Evolutionary conservation across 1,139 yeast genomes (phyloP).

Genomic region (Barnettozyma hawaiiensis): DNA sequence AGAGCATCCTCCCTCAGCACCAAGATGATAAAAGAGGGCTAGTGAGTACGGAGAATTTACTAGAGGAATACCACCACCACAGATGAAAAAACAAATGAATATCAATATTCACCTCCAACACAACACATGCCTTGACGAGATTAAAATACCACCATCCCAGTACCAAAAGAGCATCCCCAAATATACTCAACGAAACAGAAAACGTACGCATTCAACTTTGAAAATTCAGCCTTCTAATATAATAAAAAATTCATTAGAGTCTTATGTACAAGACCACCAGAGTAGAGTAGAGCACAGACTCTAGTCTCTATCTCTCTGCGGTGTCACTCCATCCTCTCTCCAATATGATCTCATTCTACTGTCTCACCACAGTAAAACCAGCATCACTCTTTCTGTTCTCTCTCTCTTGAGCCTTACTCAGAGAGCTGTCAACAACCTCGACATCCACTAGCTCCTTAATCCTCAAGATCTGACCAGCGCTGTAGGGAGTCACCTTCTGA

Average conservation of each 20-base stretch:
- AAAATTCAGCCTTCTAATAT: not conserved
- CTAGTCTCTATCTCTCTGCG: too few species aligned
- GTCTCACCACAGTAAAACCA: slow-evolving; percentile 49
- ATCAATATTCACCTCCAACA: too few species aligned
- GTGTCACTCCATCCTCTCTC: too few species aligned
- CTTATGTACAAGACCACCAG: slow-evolving; percentile 13
- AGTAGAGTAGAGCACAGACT: too few species aligned
- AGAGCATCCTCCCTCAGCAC: not conserved
- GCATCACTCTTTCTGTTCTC: slow-evolving; percentile 55
- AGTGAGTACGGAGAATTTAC: not conserved
- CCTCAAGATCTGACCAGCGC: slow-evolving; percentile 78
- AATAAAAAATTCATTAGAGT: not conserved
- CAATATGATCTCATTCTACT: not conserved
- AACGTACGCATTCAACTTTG: not conserved
- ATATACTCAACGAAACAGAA: too few species aligned
- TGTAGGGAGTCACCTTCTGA: slow-evolving; percentile 66
- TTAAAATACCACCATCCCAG: too few species aligned
- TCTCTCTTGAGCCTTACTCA: slow-evolving; percentile 48
- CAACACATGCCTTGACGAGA: too few species aligned
- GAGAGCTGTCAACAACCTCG: slow-evolving; percentile 55
- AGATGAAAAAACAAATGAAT: too few species aligned
- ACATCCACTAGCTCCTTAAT: slow-evolving; percentile 89
- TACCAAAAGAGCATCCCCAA: too few species aligned
- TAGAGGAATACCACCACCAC: slow-evolving; percentile 1
- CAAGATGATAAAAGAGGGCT: not conserved